A percentile compares a stretch with the other conserved stretches of the same genome.
Conservation (phyloP, 1,139 yeast genomes). For the Yamadazyma atlantica region DNA sequence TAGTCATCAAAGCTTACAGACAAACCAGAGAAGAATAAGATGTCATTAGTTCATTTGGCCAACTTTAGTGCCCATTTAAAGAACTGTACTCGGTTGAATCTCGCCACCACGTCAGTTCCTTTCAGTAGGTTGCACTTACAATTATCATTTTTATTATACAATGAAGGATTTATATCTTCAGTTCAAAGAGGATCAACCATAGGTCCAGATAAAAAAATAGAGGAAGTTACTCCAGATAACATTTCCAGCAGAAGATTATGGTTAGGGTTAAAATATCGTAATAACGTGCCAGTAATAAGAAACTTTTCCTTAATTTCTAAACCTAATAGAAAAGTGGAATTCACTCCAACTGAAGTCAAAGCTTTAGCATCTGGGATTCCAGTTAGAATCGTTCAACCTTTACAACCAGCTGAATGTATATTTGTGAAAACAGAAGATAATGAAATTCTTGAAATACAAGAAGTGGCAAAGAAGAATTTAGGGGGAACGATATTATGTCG, state of each 20-base stretch:
- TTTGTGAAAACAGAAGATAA: slow-evolving; percentile 55
- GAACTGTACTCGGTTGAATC: slow-evolving; percentile 77
- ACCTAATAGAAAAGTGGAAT: slow-evolving; percentile 76
- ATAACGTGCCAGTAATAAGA: slow-evolving; percentile 73
- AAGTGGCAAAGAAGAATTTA: slow-evolving; percentile 73
- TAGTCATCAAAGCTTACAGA: too few relatives aligned
- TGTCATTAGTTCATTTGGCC: slow-evolving; percentile 86
- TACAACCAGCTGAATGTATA: slow-evolving; percentile 88
- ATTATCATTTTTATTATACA: slow-evolving; percentile 79
- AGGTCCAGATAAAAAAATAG: slow-evolving; percentile 81
- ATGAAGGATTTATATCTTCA: slow-evolving; percentile 84
- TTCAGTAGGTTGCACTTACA: slow-evolving; percentile 81
- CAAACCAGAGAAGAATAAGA: slow-evolving; percentile 18
- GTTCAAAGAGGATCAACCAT: slow-evolving; percentile 82
- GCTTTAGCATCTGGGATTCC: slow-evolving; percentile 75
- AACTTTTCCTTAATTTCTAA: slow-evolving; percentile 74
- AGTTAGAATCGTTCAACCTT: slow-evolving; percentile 73
- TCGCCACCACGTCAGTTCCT: slow-evolving; percentile 79
- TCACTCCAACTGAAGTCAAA: slow-evolving; percentile 63
- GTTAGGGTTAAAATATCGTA: slow-evolving; percentile 88
- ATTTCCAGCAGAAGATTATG: slow-evolving; percentile 84
- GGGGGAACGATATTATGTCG: slow-evolving; percentile 85
- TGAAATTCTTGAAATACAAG: slow-evolving; percentile 72
- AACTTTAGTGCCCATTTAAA: slow-evolving; percentile 87
- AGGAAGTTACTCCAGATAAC: slow-evolving; percentile 86